phyloP scores from a whole-genome alignment of 768 basidiomycete species.

The Coprinellus micaceus region DNA sequence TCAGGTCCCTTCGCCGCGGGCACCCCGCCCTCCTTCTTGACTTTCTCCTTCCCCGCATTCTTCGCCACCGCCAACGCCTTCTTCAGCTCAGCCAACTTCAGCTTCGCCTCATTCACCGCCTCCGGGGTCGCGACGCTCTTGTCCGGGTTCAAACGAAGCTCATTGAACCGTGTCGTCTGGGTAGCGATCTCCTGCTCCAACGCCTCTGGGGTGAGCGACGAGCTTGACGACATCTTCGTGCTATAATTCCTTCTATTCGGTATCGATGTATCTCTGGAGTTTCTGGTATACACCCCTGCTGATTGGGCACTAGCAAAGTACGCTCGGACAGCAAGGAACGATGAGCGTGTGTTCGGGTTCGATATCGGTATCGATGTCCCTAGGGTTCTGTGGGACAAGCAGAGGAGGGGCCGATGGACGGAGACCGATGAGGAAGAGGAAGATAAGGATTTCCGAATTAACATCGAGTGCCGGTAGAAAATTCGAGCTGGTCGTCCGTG shows the following conservation, averaged over 20 bases:
- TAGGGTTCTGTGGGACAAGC: background rate
- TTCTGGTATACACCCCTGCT: background rate
- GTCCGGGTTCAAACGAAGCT: slow-evolving; percentile 42
- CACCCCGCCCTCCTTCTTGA: slow-evolving; percentile 27
- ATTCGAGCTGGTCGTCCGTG: background rate
- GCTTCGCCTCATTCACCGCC: slow-evolving; percentile 58
- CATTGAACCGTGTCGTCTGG: slow-evolving; percentile 57
- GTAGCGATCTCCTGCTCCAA: slow-evolving; percentile 53
- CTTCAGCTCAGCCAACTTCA: slow-evolving; percentile 69
- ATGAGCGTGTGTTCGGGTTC: background rate
- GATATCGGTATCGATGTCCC: no score
- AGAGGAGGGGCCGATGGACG: background rate
- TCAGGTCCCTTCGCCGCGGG: slow-evolving; percentile 37
- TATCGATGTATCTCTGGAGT: background rate
- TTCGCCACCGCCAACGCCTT: slow-evolving; percentile 45
- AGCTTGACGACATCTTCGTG: background rate
- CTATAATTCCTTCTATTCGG: background rate
- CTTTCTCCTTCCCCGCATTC: slow-evolving; percentile 36
- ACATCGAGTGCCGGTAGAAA: background rate
- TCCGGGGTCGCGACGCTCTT: slow-evolving; percentile 46
- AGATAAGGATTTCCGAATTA: slow-evolving; percentile 6
- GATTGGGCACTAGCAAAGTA: background rate
- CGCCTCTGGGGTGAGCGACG: slow-evolving; percentile 10
- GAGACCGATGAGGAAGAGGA: background rate
- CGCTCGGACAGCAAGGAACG: background rate